Evolutionary conservation across 2,329 filamentous ascomycete genomes (phyloP), one percentile per base, ranked within the genome.

Genomic region (Xylaria multiplex): DNA sequence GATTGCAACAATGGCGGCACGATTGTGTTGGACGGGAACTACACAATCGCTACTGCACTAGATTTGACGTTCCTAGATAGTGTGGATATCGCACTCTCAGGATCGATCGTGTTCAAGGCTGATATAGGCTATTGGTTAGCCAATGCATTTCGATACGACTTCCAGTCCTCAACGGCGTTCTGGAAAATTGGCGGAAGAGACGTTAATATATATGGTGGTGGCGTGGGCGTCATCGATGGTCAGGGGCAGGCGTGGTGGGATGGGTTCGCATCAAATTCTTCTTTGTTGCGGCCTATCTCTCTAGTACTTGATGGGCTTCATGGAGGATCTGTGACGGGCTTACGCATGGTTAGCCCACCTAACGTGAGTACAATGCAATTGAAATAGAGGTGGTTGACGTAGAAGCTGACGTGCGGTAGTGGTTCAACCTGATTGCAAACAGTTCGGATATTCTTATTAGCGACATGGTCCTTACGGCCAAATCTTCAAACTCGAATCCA

Each of bases 71-170:
- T 89, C 74, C 78, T 91, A 19, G 81, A 87, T 49, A 80, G 86
- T 69, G 82, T 92, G 35, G 90, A 92, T 74, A 78, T 91, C 4
- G 84, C 86, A 80, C 80, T 79, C 63, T 76, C 75, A 0, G 88
- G 87, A 24, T 83, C 83, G 24, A 82, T 91, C 22, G 80, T 85
- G 62, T 92, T 92, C 78, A 86, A 85, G 62, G 84, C 65, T 57
- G 87, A 92, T 73, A 89, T 88, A 1, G 83, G 87, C 69, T 92
- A 91, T 77, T 92, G 90, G 90, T 83, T 89, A 68, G 82, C 81
- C 8, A 83, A 91, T 72, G 82, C 84, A 48, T 91, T 91, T 81
- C 84, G 84, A 62, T 88, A 89, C 30, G 80, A 79, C 6, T 92
- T 87, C 78, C 90, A 92, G 71, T 90, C 91, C 68, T 84, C 85